Evolutionary conservation across 805 yeast species (phyloP), one percentile per base, ranked within the genome.

Genomic region (Starmerella khaoyaiensis): DNA sequence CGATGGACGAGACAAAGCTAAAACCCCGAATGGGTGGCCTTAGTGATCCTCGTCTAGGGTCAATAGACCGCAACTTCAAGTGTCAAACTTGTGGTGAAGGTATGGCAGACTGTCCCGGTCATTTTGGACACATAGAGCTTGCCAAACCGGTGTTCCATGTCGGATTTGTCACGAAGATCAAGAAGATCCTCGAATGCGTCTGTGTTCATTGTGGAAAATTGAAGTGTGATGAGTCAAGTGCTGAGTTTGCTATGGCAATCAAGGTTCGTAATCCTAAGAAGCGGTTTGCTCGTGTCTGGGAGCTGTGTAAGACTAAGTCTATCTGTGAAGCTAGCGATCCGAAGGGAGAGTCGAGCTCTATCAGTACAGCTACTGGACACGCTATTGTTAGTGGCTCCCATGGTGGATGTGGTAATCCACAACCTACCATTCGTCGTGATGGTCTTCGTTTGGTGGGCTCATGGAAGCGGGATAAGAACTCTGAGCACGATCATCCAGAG

Each of bases 1-100:
- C 96, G n/a, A 90, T 90, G 94, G 98, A 90, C 60, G 96, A 86
- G 60, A 74, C 94, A 27, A 84, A 93, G 41, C 79, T 79, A 56
- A 80, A 81, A 47, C 96, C 97, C 33, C 76, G 96, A 59, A 86
- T 84, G 49, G 96, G 96, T 46, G 99, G 99, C 43, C 67, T 90
- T 45, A 87, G 86, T 58, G 98, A 93, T 60, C 97, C 98, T 43
- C 76, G 97, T 53, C 68, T 90, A 44, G 99, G 99, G 35, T 80
- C 96, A 4, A 86, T 90, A 52, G 99, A 90, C 62, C 77, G 98
- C 60, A 87, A 86, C 59, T 81, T 80, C 69, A 83, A 82, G 65
- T 90, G 99, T 69, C 97, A 87, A 67, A 90, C 99, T 18, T 90
- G 99, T 69, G 93, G 95, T 54, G 99, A 90, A 61, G 95, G 87